phyloP scores from a whole-genome alignment of 1,139 yeast species.

The Lodderomyces parapsilosis region DNA sequence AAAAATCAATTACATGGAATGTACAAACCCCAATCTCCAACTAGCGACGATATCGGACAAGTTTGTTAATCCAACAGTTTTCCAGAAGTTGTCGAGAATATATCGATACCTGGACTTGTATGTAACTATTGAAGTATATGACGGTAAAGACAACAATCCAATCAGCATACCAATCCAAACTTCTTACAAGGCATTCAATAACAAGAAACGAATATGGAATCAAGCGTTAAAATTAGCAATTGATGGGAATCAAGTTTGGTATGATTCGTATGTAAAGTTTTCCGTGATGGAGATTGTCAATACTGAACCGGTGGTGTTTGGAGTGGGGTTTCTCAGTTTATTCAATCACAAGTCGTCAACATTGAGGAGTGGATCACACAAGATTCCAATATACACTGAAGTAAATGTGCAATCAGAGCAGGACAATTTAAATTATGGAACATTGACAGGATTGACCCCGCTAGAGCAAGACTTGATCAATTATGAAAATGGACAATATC shows the following conservation, averaged over 20 bases:
- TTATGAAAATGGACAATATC: conserved; percentile 68
- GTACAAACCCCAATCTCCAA: conserved; percentile 19
- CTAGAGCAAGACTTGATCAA: conserved; percentile 57
- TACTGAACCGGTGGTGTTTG: conserved; percentile 49
- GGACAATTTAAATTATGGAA: conserved; percentile 22
- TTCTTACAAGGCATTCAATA: conserved; percentile 58
- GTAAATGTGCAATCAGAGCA: not conserved
- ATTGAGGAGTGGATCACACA: conserved; percentile 40
- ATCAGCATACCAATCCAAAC: conserved; percentile 70
- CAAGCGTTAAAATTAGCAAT: conserved; percentile 73
- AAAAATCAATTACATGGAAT: conserved; percentile 35
- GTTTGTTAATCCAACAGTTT: conserved; percentile 52
- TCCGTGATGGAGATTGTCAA: conserved; percentile 67
- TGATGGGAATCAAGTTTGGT: conserved; percentile 64
- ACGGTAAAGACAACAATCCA: conserved; percentile 54
- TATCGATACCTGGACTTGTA: conserved; percentile 58
- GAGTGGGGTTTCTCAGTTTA: conserved; percentile 56
- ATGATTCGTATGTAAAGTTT: conserved; percentile 59
- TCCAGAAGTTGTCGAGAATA: conserved; percentile 51
- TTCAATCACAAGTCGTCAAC: conserved; percentile 46
- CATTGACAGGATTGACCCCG: conserved; percentile 24
- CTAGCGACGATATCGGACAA: conserved; percentile 53
- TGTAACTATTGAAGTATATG: conserved; percentile 60
- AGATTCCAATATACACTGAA: conserved; percentile 25
- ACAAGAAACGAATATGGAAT: conserved; percentile 41